These are phyloP conservation scores for Paramecium octaurelia DNA, from an alignment of 73 alveolate genomes.

Conservation along the genomic window DNA sequence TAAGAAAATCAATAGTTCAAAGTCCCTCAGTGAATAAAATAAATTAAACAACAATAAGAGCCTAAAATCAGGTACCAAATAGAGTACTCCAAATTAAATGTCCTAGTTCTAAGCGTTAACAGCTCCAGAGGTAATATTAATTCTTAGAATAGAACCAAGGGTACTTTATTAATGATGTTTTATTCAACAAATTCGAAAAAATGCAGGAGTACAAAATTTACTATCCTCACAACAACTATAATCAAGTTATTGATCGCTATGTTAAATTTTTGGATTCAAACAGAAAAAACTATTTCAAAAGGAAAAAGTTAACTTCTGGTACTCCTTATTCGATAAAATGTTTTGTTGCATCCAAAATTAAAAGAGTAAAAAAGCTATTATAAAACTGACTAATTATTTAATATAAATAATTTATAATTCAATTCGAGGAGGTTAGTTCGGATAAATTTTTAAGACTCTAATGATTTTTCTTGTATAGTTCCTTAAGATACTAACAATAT, in stretches of 20 bases:
- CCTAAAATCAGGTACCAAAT: neutral
- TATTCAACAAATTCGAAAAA: constrained; percentile 9
- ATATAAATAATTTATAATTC: neutral
- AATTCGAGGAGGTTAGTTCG: neutral
- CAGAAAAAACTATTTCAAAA: neutral
- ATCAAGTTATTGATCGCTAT: neutral
- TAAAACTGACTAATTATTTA: neutral
- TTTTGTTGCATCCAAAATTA: constrained; percentile 15
- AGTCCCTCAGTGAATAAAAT: neutral
- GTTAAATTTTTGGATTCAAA: neutral
- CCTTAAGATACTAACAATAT: neutral
- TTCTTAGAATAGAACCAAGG: constrained; percentile 11
- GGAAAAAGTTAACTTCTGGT: neutral
- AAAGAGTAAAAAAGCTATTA: constrained; percentile 12
- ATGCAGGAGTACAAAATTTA: neutral
- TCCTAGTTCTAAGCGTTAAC: neutral
- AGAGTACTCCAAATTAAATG: constrained; percentile 4
- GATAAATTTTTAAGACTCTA: neutral
- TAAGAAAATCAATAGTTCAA: neutral
- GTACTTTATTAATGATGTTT: neutral
- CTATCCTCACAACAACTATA: neutral
- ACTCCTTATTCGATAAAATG: neutral
- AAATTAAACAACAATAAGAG: neutral
- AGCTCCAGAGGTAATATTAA: neutral
- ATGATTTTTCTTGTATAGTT: neutral